Base-by-base conservation (phyloP, 176 grass and related monocot genomes). In the Aegilops bicornis region DNA sequence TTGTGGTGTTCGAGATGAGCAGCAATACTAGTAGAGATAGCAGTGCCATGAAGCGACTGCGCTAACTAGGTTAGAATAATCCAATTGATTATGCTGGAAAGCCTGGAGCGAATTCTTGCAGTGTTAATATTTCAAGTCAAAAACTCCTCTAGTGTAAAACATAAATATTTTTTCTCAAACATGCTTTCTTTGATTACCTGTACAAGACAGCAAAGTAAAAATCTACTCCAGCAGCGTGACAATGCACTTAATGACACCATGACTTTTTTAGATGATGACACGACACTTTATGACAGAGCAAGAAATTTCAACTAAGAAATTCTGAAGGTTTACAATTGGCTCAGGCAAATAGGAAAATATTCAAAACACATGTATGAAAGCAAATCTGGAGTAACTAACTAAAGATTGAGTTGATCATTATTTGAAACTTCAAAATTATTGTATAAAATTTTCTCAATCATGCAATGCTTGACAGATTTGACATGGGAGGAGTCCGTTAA, bases 291-390 rank as follows among this genome's bases (percentile, higher is more conserved):
- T 72, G 69, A 72, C 12, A 72, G 36, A 72, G 69, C 20, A 42
- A 42, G 69, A 72, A 40, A 42, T 72, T 72, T 72, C 36, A 14
- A 72, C 40, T 43, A 43, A 73, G 22, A 22, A 72, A 42, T 6
- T 40, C 69, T 74, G 71, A 74, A 74, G 71, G n/a, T 75, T 48
- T 48, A 75, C 72, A 48, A 27, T 25, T 75, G 42, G 23, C 40
- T n/a, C 42, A 16, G 42, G 40, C 23, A 75, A 23, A 17, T 43
- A 48, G 4, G n/a, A 75, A 48, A 75, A 17, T 14, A 72, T 75
- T 47, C 40, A 74, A 47, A 48, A 47, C n/a, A 27, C 37, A 45
- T 73, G 37, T 47, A 27, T 73, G 22, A 73, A 25, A 48, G 23
- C 13, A 48, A 74, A 25, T 39, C 36, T 23, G 10, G 22, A 72